phyloP scores from a whole-genome alignment of 805 yeast genomes.

The Candida cerambycidarum region DNA sequence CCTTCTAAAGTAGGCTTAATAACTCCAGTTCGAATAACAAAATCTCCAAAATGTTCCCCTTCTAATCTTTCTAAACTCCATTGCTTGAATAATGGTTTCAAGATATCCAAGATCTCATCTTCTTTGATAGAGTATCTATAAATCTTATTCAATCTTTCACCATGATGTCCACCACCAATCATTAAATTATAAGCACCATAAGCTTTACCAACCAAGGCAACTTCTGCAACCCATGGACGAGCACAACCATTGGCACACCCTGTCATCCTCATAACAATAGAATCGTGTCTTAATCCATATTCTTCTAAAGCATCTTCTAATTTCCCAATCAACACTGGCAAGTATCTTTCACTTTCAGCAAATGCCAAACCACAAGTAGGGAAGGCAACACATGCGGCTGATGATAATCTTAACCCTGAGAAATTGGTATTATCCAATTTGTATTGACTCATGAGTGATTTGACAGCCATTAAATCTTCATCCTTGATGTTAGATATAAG shows the following conservation, averaged over 20 bases:
- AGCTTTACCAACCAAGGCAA: conserved; percentile 94
- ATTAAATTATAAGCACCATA: conserved; percentile 88
- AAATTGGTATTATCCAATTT: conserved; percentile 81
- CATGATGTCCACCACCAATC: conserved; percentile 95
- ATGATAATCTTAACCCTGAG: conserved; percentile 82
- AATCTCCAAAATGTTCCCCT: conserved; percentile 95
- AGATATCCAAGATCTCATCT: conserved; percentile 74
- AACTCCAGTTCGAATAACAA: conserved; percentile 80
- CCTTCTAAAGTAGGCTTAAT: conserved; percentile 90
- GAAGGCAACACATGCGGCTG: conserved; percentile 96
- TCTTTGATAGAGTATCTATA: conserved; percentile 87
- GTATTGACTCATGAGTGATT: conserved; percentile 64
- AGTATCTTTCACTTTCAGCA: conserved; percentile 95
- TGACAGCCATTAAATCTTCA: conserved; percentile 60
- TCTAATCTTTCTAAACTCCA: conserved; percentile 92
- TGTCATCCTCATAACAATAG: conserved; percentile 96
- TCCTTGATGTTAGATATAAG: conserved; percentile 72
- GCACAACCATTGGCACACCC: conserved; percentile 99
- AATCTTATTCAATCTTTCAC: conserved; percentile 87
- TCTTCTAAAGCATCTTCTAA: conserved; percentile 87
- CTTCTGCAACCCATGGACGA: conserved; percentile 96
- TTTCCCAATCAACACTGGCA: conserved; percentile 79
- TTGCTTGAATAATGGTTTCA: conserved; percentile 86
- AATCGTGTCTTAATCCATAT: conserved; percentile 89
- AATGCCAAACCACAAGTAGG: conserved; percentile 98